Evolutionary conservation across 2,329 filamentous ascomycete genomes (phyloP).

Genomic region (Stachybotrys elegans): DNA sequence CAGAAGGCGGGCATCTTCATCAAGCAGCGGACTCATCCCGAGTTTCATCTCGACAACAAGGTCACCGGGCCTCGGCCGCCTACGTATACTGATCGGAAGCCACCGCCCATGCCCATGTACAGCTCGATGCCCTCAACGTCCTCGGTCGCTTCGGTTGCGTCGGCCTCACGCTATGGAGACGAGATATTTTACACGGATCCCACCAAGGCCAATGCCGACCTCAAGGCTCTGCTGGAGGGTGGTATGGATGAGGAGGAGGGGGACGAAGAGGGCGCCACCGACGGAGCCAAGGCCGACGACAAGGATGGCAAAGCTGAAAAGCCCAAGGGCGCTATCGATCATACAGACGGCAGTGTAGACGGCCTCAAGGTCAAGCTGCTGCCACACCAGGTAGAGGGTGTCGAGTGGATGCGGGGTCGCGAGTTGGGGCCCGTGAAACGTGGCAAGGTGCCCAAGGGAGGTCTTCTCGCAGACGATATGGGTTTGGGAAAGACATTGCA

Average conservation of each 20-base stretch:
- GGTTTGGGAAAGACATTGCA: slow-evolving; percentile 95
- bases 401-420: slow-evolving; percentile 91
- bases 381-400: slow-evolving; percentile 89
- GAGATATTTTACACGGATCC: slow-evolving; percentile 63
- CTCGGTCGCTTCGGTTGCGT: slow-evolving; percentile 10
- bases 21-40: slow-evolving; percentile 48
- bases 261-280: slow-evolving; percentile 30
- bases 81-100: slow-evolving; percentile 41
- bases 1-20: slow-evolving; percentile 53
- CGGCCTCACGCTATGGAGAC: slow-evolving; percentile 25
- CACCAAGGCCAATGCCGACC: slow-evolving; percentile 65
- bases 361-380: slow-evolving; percentile 84
- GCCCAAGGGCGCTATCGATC: slow-evolving; percentile 18
- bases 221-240: slow-evolving; percentile 78
- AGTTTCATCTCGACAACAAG: slow-evolving; percentile 49
- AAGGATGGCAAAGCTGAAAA: slow-evolving; percentile 5
- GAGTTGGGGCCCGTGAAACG: slow-evolving; percentile 83
- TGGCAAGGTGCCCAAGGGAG: slow-evolving; percentile 78
- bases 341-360: slow-evolving; percentile 52
- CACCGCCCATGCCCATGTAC: slow-evolving; percentile 42
- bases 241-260: slow-evolving; percentile 72
- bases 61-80: slow-evolving; percentile 43
- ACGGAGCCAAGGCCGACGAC: slow-evolving; percentile 1
- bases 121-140: too few relatives aligned
- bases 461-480: slow-evolving; percentile 96